Evolutionary conservation across 2,329 filamentous ascomycete species (phyloP).

Genomic region (Verticillium albo-atrum): DNA sequence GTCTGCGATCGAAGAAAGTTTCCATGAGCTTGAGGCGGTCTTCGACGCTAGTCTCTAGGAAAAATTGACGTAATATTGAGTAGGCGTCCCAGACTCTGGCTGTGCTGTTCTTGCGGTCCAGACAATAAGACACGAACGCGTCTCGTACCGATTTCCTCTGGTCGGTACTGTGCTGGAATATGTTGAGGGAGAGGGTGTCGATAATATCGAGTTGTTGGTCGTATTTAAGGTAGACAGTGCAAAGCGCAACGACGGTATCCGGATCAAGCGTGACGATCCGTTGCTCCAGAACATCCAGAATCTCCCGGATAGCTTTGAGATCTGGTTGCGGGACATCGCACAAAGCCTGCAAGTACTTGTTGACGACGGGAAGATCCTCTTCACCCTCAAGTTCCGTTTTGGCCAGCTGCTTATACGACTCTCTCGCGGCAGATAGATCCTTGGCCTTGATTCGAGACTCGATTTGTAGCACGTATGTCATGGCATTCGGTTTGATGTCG

Average conservation of each 20-base stretch:
- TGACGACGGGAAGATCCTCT: conserved; percentile 60
- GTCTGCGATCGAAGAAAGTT: conserved; percentile 70
- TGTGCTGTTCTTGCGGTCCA: conserved; percentile 57
- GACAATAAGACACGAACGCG: conserved; percentile 63
- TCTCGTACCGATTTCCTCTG: conserved; percentile 65
- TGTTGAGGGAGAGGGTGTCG: conserved; percentile 74
- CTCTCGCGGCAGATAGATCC: conserved; percentile 66
- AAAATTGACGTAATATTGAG: conserved; percentile 61
- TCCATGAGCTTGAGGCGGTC: conserved; percentile 73
- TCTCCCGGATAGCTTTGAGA: conserved; percentile 66
- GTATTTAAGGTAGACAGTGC: conserved; percentile 66
- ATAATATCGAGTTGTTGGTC: conserved; percentile 76
- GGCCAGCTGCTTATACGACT: conserved; percentile 60
- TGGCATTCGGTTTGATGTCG: conserved; percentile 61
- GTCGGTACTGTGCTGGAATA: conserved; percentile 62
- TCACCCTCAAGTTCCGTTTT: conserved; percentile 42
- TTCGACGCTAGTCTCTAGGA: conserved; percentile 60
- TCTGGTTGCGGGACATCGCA: conserved; percentile 56
- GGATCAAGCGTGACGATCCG: conserved; percentile 66
- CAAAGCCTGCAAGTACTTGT: conserved; percentile 67
- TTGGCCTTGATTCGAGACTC: conserved; percentile 68
- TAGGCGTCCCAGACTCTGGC: conserved; percentile 62
- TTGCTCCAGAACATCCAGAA: conserved; percentile 69
- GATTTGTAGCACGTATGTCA: conserved; percentile 71
- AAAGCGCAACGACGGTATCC: conserved; percentile 69